Evolutionary conservation across 1,139 yeast species (phyloP).

Genomic region (Chernovozyma aurita): DNA sequence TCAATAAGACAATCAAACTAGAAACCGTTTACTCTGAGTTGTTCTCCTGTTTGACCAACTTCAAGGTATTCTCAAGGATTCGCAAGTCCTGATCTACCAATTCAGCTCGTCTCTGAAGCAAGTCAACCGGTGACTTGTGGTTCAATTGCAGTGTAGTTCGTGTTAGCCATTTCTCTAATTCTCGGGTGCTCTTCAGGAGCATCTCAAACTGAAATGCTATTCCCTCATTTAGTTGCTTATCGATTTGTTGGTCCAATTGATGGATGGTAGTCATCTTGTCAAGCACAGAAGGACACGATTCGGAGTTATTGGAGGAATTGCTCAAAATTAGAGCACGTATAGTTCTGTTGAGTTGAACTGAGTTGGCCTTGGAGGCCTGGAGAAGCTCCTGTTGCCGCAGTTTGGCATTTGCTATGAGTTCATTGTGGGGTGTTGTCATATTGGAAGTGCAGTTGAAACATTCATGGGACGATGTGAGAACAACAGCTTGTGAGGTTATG

Average conservation of each 20-base stretch:
- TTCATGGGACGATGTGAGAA: no score
- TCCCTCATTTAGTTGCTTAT: constrained; percentile 24
- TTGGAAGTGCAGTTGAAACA: no score
- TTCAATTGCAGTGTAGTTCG: constrained; percentile 14
- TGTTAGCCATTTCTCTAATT: constrained; percentile 16
- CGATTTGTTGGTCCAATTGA: constrained; percentile 35
- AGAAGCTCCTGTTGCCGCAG: constrained; percentile 26
- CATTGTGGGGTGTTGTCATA: constrained; percentile 8
- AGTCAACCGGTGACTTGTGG: constrained; percentile 24
- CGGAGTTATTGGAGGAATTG: constrained; percentile 22
- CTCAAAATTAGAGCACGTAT: constrained; percentile 21
- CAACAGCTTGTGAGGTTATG: no score
- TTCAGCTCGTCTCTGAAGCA: constrained; percentile 40
- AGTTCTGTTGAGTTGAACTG: constrained; percentile 25
- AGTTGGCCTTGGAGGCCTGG: constrained; percentile 23
- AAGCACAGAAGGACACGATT: constrained; percentile 22
- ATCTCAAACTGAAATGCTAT: constrained; percentile 19
- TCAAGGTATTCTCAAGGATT: constrained; percentile 37
- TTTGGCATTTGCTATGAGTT: constrained; percentile 34
- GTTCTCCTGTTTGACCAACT: constrained; percentile 10
- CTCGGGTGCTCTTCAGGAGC: constrained; percentile 18
- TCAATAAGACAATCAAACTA: background rate
- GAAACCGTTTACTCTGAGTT: background rate
- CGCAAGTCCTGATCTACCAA: constrained; percentile 44
- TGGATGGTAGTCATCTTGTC: constrained; percentile 46